Percentiles rank a stretch among this genome's conserved stretches.
These are phyloP conservation scores for Cryphonectria carpinicola DNA, from an alignment of 2,329 filamentous ascomycete genomes.

Conservation along the genomic window DNA sequence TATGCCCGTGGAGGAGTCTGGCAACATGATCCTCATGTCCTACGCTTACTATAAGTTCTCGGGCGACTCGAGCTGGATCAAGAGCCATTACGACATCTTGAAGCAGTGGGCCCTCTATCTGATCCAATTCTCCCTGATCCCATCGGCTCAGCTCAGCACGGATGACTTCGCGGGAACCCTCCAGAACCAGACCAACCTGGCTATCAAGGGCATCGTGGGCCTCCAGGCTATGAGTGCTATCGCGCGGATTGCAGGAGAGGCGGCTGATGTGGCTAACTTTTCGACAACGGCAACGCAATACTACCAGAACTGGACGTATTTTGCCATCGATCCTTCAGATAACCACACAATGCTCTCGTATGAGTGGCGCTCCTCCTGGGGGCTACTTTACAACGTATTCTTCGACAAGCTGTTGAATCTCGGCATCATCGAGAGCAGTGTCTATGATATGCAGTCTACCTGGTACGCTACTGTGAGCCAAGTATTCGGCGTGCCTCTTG, in stretches of 20 bases:
- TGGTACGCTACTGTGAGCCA: conserved; percentile 59
- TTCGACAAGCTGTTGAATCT: conserved; percentile 56
- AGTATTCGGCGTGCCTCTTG: conserved; percentile 71
- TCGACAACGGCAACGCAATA: conserved; percentile 57
- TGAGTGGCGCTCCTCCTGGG: conserved; percentile 78
- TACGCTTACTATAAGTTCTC: conserved; percentile 27
- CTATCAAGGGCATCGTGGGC: conserved; percentile 77
- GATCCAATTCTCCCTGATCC: conserved; percentile 69
- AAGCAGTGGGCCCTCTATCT: conserved; percentile 74
- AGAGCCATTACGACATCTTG: conserved; percentile 63
- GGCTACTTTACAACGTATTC: conserved; percentile 75
- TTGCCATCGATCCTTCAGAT: conserved; percentile 68
- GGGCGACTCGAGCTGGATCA: conserved; percentile 38
- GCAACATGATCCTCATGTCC: conserved; percentile 74
- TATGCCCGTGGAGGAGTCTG: conserved; percentile 75
- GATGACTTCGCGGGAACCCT: conserved; percentile 77
- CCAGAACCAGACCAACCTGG: conserved; percentile 73
- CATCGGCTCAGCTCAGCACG: conserved; percentile 71
- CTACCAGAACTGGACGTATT: conserved; percentile 71
- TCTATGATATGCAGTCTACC: conserved; percentile 39
- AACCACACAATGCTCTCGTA: conserved; percentile 75
- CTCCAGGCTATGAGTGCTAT: conserved; percentile 74
- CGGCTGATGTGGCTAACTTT: conserved; percentile 61
- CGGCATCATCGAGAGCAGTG: conserved; percentile 34
- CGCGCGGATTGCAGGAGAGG: conserved; percentile 59